A percentile compares a stretch with the other conserved stretches of the same genome.
phyloP scores from a whole-genome alignment of 768 basidiomycete species.

The Lactarius sanguifluus region DNA sequence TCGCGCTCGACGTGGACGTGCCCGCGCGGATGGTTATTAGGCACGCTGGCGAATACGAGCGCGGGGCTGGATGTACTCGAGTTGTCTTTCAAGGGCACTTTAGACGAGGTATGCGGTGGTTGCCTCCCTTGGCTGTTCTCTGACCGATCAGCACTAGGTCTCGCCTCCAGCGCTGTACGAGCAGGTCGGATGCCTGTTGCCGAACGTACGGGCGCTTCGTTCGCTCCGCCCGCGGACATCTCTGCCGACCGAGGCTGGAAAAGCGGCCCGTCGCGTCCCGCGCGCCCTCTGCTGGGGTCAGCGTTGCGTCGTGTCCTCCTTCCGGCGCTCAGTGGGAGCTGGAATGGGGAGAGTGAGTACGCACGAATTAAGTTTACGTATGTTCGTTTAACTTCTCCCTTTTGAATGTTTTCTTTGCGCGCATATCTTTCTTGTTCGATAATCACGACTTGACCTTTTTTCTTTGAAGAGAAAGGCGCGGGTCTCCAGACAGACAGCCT shows the following conservation, averaged over 20 bases:
- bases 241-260: conserved; percentile 38
- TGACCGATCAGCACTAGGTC: conserved; percentile 5
- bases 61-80: conserved; percentile 33
- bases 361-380: neutral
- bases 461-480: neutral
- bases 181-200: conserved; percentile 33
- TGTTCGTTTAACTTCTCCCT: neutral
- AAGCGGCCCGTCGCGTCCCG: conserved; percentile 38
- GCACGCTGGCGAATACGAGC: conserved; percentile 36
- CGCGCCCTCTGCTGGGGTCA: conserved; percentile 34
- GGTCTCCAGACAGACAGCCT: neutral
- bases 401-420: neutral
- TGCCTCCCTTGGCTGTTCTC: neutral
- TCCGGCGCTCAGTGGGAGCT: conserved; percentile 35
- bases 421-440: neutral
- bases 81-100: conserved; percentile 31
- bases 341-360: conserved; percentile 6
- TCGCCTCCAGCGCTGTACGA: conserved; percentile 34
- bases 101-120: conserved; percentile 34
- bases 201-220: conserved; percentile 34
- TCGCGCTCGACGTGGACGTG: conserved; percentile 34
- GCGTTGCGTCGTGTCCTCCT: conserved; percentile 34
- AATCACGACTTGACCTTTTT: neutral
- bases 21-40: conserved; percentile 37
- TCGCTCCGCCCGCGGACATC: conserved; percentile 38